Conservation (phyloP, 352 stramenopile genomes). For the Phytophthora rubi region DNA sequence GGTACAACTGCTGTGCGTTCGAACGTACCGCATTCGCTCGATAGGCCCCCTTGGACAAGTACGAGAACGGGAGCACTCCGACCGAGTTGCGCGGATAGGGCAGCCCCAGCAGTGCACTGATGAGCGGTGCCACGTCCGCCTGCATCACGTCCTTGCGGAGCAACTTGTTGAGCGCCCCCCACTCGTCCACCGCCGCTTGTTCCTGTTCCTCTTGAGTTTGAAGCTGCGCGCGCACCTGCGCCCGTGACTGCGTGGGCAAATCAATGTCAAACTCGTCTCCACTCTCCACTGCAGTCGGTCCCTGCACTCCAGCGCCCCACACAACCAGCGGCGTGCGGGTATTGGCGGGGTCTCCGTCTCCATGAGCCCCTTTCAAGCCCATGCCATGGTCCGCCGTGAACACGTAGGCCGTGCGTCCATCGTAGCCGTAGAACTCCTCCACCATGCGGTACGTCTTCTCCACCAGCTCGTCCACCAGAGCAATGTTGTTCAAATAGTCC, state of each 20-base stretch:
- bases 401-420: constrained; percentile 76
- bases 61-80: constrained; percentile 77
- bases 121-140: constrained; percentile 79
- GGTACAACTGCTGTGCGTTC: constrained; percentile 75
- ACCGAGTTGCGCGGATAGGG: constrained; percentile 88
- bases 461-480: constrained; percentile 79
- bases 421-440: constrained; percentile 73
- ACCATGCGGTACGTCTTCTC: constrained; percentile 62
- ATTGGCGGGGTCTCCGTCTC: constrained; percentile 81
- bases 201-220: constrained; percentile 62
- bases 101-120: constrained; percentile 72
- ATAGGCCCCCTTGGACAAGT: constrained; percentile 65
- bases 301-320: constrained; percentile 77
- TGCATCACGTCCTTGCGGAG: constrained; percentile 86
- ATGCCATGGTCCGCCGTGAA: constrained; percentile 90
- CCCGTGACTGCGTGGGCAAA: constrained; percentile 71
- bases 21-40: constrained; percentile 68
- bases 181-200: constrained; percentile 43
- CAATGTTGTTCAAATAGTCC: constrained; percentile 88
- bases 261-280: constrained; percentile 54
- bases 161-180: constrained; percentile 51
- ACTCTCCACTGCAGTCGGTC: constrained; percentile 18
- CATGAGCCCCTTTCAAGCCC: constrained; percentile 83
- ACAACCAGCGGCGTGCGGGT: constrained; percentile 82
- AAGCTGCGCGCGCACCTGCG: constrained; percentile 65